Evolutionary conservation across 2,329 filamentous ascomycete species (phyloP).

Genomic region (Colletotrichum eleusines): DNA sequence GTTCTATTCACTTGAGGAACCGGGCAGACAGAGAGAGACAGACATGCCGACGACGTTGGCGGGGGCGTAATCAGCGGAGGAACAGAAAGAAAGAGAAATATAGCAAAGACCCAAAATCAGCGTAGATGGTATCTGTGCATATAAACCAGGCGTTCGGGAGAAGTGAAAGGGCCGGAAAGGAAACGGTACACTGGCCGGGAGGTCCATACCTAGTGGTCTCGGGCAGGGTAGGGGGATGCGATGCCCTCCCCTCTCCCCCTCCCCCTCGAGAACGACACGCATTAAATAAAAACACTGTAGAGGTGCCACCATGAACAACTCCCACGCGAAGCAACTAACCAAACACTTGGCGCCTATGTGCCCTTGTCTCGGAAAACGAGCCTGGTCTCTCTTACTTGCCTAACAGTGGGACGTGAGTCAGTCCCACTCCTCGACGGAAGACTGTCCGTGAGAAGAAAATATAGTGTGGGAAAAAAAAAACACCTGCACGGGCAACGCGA

Average conservation of each 20-base stretch:
- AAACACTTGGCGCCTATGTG: neutral
- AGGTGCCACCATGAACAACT: neutral
- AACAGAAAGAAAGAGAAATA: conserved; percentile 13
- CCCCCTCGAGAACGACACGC: conserved; percentile 1
- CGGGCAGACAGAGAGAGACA: neutral
- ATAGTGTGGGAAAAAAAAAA: neutral
- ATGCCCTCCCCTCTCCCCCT: neutral
- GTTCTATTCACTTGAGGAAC: conserved; percentile 55
- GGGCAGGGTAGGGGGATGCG: neutral
- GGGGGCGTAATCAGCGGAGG: conserved; percentile 7
- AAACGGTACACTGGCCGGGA: conserved; percentile 11
- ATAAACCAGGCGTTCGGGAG: conserved; percentile 40
- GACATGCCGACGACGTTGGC: neutral
- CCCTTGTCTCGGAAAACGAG: neutral
- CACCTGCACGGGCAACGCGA: neutral
- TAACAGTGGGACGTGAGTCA: neutral
- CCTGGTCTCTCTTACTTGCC: neutral
- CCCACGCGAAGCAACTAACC: neutral
- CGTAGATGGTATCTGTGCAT: conserved; percentile 36
- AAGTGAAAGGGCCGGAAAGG: conserved; percentile 18
- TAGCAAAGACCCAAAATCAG: neutral
- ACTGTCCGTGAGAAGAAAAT: neutral
- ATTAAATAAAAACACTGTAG: conserved; percentile 13
- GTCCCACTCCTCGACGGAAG: neutral
- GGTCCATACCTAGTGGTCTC: conserved; percentile 15